Base-by-base conservation (phyloP, 2,329 filamentous ascomycete species). In the Apiospora kogelbergensis region DNA sequence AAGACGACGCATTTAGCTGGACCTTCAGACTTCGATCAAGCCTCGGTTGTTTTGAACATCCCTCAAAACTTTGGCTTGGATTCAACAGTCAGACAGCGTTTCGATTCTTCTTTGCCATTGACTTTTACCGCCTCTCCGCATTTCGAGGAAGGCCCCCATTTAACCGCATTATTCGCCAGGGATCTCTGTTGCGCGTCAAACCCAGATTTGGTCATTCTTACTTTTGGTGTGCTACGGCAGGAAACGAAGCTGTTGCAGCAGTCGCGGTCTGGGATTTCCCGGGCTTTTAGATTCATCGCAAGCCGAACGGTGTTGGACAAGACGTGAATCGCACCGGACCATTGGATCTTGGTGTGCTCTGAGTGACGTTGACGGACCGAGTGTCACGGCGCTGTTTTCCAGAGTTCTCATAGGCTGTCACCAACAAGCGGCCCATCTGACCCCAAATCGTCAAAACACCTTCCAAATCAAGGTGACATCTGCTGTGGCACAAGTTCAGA, bases 381-480 rank as follows among this genome's bases (percentile, higher is more conserved):
- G 30, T 60, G 53, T 60, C 53, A 37, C 53, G 53, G 53, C 15
- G 26, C 26, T 37, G 30, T 60, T 37, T 60, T 33, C 20, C 53
- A 37, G 26, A 15, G 53, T 71, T 70, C 71, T 74, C 68, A 74
- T 69, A 74, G 73, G 73, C 72, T 71, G 72, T 74, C 69, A 76
- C 73, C 30, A 33, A 60, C 7, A 60, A 37, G 73, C 72, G 69
- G 72, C 66, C n/a, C 65, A 40, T 66, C 65, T 67, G 67, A 68
- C 64, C 67, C 44, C 40, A 73, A 60, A 60, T 11, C 53, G 65
- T 46, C 68, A 63, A 73, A 71, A 72, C 74, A 78, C 77, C 77
- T 78, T 76, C 76, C 76, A 70, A 74, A 77, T 75, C 70, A 73
- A 74, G 76, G 73, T 72, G 72, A 71, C 74, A 76, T 75, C 41